Conservation (phyloP, 2,329 filamentous ascomycete species). For the Ophiostoma pallidulum region DNA sequence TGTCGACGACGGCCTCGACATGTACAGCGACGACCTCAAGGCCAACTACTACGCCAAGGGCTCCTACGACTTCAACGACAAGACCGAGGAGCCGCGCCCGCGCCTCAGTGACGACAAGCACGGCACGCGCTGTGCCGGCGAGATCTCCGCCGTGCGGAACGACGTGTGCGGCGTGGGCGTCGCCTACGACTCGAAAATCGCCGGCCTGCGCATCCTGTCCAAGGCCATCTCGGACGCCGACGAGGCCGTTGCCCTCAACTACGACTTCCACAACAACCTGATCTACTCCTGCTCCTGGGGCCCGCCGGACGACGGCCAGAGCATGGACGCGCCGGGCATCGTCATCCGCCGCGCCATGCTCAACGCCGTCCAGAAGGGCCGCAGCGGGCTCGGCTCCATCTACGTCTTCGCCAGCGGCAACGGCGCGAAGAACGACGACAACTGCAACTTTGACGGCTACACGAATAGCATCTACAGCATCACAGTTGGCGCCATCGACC, state of each 20-base stretch:
- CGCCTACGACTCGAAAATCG: constrained; percentile 82
- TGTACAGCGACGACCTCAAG: constrained; percentile 87
- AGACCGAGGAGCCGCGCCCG: constrained; percentile 67
- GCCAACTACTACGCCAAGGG: constrained; percentile 89
- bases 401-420: constrained; percentile 98
- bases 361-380: constrained; percentile 82
- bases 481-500: constrained; percentile 86
- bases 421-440: constrained; percentile 76
- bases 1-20: constrained; percentile 91
- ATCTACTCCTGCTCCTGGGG: constrained; percentile 99
- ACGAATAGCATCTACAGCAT: constrained; percentile 99
- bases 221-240: constrained; percentile 86
- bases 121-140: constrained; percentile 88
- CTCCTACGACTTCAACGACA: constrained; percentile 94
- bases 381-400: constrained; percentile 73
- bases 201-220: constrained; percentile 86
- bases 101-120: constrained; percentile 78
- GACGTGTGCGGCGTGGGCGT: constrained; percentile 92
- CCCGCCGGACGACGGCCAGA: constrained; percentile 81
- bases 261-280: constrained; percentile 80
- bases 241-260: constrained; percentile 87
- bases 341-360: constrained; percentile 86
- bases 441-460: constrained; percentile 99
- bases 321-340: constrained; percentile 88
- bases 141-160: constrained; percentile 86